phyloP scores from a whole-genome alignment of 805 yeast genomes.

The Jamesozyma lodderae region DNA sequence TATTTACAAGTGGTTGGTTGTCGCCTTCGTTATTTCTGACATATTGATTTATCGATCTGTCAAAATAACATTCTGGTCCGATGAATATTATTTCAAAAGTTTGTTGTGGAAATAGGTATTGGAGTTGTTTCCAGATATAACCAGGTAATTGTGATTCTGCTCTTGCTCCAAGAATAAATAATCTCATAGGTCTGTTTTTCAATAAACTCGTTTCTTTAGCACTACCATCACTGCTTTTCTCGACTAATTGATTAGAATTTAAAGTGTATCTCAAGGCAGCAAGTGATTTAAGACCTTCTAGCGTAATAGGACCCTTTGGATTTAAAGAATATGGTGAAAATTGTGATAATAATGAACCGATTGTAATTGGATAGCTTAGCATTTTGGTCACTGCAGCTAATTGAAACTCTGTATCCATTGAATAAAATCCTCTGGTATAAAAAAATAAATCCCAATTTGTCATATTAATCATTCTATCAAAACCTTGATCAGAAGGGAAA shows the following conservation, averaged over 20 bases:
- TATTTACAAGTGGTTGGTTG: conserved; percentile 46
- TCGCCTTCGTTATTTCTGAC: conserved; percentile 46
- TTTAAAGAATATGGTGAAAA: conserved; percentile 73
- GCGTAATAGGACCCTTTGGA: conserved; percentile 79
- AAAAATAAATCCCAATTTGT: conserved; percentile 87
- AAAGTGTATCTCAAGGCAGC: conserved; percentile 89
- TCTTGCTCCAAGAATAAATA: conserved; percentile 84
- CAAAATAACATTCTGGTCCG: conserved; percentile 86
- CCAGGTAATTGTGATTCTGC: conserved; percentile 91
- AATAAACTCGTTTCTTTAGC: background rate
- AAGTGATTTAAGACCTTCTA: conserved; percentile 88
- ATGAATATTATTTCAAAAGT: conserved; percentile 82
- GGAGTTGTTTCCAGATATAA: conserved; percentile 91
- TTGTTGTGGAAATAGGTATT: conserved; percentile 73
- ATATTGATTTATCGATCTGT: conserved; percentile 58
- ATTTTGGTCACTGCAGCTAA: conserved; percentile 92
- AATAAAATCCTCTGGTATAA: conserved; percentile 84
- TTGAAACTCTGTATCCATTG: conserved; percentile 96
- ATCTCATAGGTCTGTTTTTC: conserved; percentile 80
- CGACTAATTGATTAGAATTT: conserved; percentile 44
- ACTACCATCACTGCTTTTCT: background rate
- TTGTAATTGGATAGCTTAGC: conserved; percentile 86
- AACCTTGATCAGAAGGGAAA: conserved; percentile 73
- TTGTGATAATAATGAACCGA: conserved; percentile 74
- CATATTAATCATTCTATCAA: conserved; percentile 67